Evolutionary conservation across 225 moss, liverwort and hornwort species (phyloP).

Genomic region (Ulota crispa): DNA sequence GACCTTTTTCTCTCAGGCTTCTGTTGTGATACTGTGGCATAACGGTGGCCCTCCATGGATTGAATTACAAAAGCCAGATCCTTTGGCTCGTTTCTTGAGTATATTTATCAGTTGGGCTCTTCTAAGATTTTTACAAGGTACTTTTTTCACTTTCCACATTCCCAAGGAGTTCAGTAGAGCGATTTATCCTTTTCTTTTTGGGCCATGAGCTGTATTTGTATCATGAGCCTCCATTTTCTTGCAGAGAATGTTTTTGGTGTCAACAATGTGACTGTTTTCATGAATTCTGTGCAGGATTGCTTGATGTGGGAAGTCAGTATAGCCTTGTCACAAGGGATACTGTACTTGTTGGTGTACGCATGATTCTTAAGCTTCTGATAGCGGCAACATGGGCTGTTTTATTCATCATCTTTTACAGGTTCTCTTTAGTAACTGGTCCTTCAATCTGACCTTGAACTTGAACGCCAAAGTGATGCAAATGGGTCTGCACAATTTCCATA

Average conservation of each 20-base stretch:
- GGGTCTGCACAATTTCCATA: not conserved
- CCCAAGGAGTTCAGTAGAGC: constrained; percentile 1
- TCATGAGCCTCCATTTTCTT: not conserved
- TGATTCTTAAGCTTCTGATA: constrained; percentile 63
- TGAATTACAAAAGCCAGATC: constrained; percentile 65
- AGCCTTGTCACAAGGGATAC: constrained; percentile 49
- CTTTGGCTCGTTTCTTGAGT: constrained; percentile 74
- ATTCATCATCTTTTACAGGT: constrained; percentile 76
- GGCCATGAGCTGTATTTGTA: not conserved
- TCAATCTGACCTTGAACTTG: constrained; percentile 10
- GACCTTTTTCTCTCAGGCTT: constrained; percentile 47
- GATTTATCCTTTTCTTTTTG: not conserved
- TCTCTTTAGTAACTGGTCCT: constrained; percentile 12
- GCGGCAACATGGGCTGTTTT: constrained; percentile 79
- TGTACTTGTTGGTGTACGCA: constrained; percentile 58
- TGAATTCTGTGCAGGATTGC: constrained; percentile 38
- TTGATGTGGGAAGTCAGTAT: constrained; percentile 58
- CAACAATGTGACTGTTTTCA: constrained; percentile 9
- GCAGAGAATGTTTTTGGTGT: not conserved
- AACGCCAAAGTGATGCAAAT: not conserved
- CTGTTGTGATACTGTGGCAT: constrained; percentile 76
- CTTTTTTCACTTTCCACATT: constrained; percentile 4
- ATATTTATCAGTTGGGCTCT: constrained; percentile 86
- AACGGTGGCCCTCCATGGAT: constrained; percentile 48
- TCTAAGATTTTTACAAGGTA: constrained; percentile 80